Base-by-base conservation (phyloP, 108 stramenopile species). In the Pseudonitzschia pungens region DNA sequence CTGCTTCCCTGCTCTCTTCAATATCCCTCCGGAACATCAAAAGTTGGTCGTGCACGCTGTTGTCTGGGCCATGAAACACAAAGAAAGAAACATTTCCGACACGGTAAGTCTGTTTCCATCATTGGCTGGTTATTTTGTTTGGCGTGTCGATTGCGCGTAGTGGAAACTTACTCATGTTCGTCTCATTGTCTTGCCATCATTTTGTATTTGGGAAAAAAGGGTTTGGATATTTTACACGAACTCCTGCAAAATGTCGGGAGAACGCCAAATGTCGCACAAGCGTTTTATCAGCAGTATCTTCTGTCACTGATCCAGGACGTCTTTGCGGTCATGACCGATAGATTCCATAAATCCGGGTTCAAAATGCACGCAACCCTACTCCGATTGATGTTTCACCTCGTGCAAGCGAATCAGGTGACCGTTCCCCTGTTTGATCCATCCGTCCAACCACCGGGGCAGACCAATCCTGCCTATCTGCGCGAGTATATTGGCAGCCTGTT, bases 31-130 rank as follows among this genome's bases (percentile, higher is more conserved):
- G 8, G 95, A 90, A 65, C 98, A 98, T 72, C 98, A 98, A 81
- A 98, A 99, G 82, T 85, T 98, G 21, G 98, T 98, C 18, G 93
- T 99, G 2, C 96, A 99, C 78, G 84, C 96, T 28, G 89, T 99
- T 69, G 97, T 99, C 42, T 99, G 98, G 99, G 99, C 98, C 12
- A 93, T 99, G 86, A 99, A 98, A 86, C 98, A 99, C 82, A 98
- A 97, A 15, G 99, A 98, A 78, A 83, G 99, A 58, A 98, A 97
- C 72, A 97, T 98, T 69, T 82, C 93, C 44, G 97, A 97, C 72
- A 97, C 96, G 54, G 88, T 88, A 73, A 75, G 87, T 84, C 48
- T 40, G 0, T 6, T 10, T 18, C 45, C 10, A 24, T n/a, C 57
- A 0, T 59, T 31, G n/a, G 16, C 28, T 22, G 8, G 28, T 20